Percentiles rank a stretch among this genome's conserved stretches.
Evolutionary conservation across 129 eudicot genomes (phyloP).

Genomic region (Escallonia herrerae): DNA sequence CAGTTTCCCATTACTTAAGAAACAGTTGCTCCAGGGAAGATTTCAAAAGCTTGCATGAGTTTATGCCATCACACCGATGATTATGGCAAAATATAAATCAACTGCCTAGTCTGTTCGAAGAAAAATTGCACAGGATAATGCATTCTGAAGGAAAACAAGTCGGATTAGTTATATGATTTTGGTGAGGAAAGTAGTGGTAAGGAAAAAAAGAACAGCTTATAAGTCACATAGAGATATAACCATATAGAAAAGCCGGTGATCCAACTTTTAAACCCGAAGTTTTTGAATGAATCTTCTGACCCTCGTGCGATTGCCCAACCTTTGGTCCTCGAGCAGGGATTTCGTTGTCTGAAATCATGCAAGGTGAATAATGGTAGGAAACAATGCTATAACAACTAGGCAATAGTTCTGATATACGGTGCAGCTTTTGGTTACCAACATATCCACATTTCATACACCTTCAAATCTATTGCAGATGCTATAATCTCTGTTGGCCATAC

Average conservation of each 20-base stretch:
- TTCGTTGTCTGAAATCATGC: not conserved
- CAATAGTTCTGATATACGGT: not conserved
- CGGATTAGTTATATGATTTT: not conserved
- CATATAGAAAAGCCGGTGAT: not conserved
- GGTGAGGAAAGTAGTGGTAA: not conserved
- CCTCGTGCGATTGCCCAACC: conserved; percentile 1
- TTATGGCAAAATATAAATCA: too few species aligned
- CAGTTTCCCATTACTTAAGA: too few species aligned
- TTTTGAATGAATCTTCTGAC: not conserved
- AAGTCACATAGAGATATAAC: not conserved
- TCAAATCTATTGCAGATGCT: not conserved
- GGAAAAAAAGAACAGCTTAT: not conserved
- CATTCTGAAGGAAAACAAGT: not conserved
- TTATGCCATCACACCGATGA: too few species aligned
- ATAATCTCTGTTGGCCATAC: not conserved
- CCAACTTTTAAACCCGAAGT: conserved; percentile 6
- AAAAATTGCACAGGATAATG: not conserved
- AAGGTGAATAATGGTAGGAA: not conserved
- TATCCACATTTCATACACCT: not conserved
- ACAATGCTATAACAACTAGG: not conserved
- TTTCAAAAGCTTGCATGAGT: too few species aligned
- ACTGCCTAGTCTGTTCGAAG: not conserved
- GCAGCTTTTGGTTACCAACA: not conserved
- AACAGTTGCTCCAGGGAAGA: too few species aligned
- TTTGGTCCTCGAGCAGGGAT: not conserved